These are phyloP conservation scores for Debaryomycetaceae sp. DNA, from an alignment of 1,139 yeast genomes.

Conservation along the genomic window DNA sequence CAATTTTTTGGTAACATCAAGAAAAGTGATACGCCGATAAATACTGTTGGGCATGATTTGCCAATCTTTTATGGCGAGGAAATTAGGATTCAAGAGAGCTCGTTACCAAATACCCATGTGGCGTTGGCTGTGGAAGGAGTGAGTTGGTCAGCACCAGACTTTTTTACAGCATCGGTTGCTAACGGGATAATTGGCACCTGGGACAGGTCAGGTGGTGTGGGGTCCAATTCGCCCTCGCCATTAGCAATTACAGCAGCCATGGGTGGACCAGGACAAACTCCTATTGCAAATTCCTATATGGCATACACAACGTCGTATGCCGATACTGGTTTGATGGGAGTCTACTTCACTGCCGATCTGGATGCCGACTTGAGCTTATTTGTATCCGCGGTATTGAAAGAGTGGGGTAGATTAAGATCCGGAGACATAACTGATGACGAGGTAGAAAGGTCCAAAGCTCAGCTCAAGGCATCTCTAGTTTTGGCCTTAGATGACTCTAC, in stretches of 20 bases:
- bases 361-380: conserved; percentile 62
- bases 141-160: conserved; percentile 94
- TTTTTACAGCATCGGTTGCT: conserved; percentile 91
- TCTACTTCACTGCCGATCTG: conserved; percentile 82
- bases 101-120: conserved; percentile 85
- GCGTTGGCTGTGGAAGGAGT: conserved; percentile 98
- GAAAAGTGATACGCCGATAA: conserved; percentile 58
- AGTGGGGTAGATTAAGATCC: conserved; percentile 81
- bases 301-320: conserved; percentile 96
- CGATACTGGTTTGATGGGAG: conserved; percentile 97
- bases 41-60: conserved; percentile 74
- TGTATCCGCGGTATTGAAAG: conserved; percentile 72
- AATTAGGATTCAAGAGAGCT: conserved; percentile 73
- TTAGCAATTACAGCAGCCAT: conserved; percentile 75
- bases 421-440: conserved; percentile 80
- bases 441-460: conserved; percentile 91
- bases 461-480: conserved; percentile 85
- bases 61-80: conserved; percentile 88
- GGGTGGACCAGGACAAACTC: conserved; percentile 46
- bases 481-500: conserved; percentile 92
- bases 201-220: conserved; percentile 88
- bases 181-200: conserved; percentile 97
- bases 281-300: conserved; percentile 90
- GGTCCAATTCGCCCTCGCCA: conserved; percentile 70
- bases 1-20: conserved; percentile 75